Evolutionary conservation across 2,329 filamentous ascomycete species (phyloP), one percentile per base, ranked within the genome.

Genomic region (Apiospora hydei): DNA sequence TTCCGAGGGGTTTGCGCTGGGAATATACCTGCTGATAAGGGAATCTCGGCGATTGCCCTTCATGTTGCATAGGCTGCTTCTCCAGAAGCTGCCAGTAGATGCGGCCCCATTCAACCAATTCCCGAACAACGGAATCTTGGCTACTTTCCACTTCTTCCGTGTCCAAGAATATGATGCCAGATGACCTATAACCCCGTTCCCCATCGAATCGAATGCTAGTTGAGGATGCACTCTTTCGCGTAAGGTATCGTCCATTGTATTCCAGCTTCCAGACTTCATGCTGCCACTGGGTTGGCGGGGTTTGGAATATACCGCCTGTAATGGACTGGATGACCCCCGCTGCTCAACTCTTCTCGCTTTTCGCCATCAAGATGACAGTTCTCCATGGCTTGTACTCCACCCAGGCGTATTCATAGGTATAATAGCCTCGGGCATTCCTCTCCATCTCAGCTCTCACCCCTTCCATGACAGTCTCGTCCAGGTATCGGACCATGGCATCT

Each of bases 401-500:
- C 66, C 66, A 67, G 0, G 6, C 14, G 76, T 76, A 38, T 6
- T 77, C 74, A 16, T 70, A 79, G 0, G 77, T 78, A 3, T 51
- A 44, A 34, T 26, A 70, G 0, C 77, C 76, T 21, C 70, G 61
- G n/a, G 57, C 64, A 46, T 77, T 75, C 8, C 77, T 51, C 7
- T 77, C 74, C 26, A 53, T 67, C 61, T 79, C 78, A 0, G 69
- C 69, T 4, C 67, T 43, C 0, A 79, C 76, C 0, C 67, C 71
- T 13, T 61, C 26, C 77, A 80, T 80, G 4, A 78, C 46, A 10
- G 71, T 73, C 0, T 72, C 46, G 7, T 81, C 78, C 3, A 80
- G 49, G 30, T 77, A 79, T 0, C 71, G 24, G 2, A 78, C 69
- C 1, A 79, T 71, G 1, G 76, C 68, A 2, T 8, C 18, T 1